These are phyloP conservation scores for Cordyceps cateniannulata DNA, from an alignment of 2,329 filamentous ascomycete species.

Conservation along the genomic window DNA sequence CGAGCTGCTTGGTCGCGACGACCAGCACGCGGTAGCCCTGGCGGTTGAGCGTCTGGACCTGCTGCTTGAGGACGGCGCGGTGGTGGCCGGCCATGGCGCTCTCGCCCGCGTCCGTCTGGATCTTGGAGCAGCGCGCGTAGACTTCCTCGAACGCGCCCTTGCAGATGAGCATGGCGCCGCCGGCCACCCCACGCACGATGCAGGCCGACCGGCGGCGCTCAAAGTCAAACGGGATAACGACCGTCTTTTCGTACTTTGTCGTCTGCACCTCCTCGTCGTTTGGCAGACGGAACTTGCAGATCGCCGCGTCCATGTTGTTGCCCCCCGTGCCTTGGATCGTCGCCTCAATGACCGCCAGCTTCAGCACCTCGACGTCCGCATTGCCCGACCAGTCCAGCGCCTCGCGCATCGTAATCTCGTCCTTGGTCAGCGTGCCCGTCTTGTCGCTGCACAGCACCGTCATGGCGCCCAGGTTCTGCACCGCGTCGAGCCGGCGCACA, in stretches of 20 bases:
- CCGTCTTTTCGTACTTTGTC: constrained; percentile 19
- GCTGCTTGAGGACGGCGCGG: constrained; percentile 14
- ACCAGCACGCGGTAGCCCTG: constrained; percentile 20
- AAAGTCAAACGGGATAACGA: constrained; percentile 22
- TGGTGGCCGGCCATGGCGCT: constrained; percentile 16
- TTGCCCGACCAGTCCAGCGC: constrained; percentile 18
- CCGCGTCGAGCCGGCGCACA: constrained; percentile 26
- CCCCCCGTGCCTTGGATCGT: constrained; percentile 21
- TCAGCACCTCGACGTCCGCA: constrained; percentile 17
- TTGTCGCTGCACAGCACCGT: constrained; percentile 25
- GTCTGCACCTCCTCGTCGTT: constrained; percentile 15
- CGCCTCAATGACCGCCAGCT: constrained; percentile 23
- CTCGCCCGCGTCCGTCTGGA: constrained; percentile 15
- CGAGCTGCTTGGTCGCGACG: constrained; percentile 19
- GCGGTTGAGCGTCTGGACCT: constrained; percentile 15
- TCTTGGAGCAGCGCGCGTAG: constrained; percentile 17
- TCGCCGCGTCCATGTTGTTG: constrained; percentile 24
- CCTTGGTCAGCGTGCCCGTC: constrained; percentile 25
- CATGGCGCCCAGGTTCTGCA: constrained; percentile 26
- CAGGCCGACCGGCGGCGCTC: constrained; percentile 21
- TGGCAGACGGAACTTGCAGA: constrained; percentile 14
- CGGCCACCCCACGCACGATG: constrained; percentile 18
- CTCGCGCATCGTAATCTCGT: constrained; percentile 22
- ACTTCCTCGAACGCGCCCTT: constrained; percentile 26
- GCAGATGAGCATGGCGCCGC: constrained; percentile 22